A percentile compares a stretch with the other conserved stretches of the same genome.
phyloP scores from a whole-genome alignment of 768 basidiomycete species.

The Termitomyces titanicus region DNA sequence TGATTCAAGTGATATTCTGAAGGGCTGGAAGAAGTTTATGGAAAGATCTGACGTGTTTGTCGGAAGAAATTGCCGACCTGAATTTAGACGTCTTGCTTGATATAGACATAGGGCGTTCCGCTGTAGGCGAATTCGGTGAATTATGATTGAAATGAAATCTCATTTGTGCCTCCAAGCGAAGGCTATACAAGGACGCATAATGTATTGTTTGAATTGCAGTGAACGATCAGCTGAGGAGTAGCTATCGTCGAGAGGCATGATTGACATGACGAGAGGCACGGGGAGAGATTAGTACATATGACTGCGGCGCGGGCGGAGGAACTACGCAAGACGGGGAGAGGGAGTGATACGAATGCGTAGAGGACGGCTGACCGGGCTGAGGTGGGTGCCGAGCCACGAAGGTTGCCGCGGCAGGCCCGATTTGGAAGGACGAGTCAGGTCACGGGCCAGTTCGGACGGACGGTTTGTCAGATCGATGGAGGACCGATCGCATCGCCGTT shows the following conservation, averaged over 20 bases:
- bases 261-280: background rate
- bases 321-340: background rate
- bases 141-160: background rate
- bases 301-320: background rate
- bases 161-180: background rate
- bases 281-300: background rate
- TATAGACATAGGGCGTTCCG: constrained; percentile 9
- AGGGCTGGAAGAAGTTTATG: background rate
- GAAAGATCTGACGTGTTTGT: constrained; percentile 4
- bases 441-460: constrained; percentile 12
- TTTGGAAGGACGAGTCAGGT: constrained; percentile 13
- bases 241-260: background rate
- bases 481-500: constrained; percentile 18
- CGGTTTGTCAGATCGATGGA: constrained; percentile 18
- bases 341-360: constrained; percentile 7
- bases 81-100: constrained; percentile 6
- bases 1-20: background rate
- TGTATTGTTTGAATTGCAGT: background rate
- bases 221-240: background rate
- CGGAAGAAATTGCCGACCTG: constrained; percentile 3
- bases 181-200: background rate
- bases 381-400: constrained; percentile 17
- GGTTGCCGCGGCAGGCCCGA: constrained; percentile 15
- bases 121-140: background rate
- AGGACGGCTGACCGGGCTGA: constrained; percentile 9